Base-by-base conservation (phyloP, 2,329 filamentous ascomycete genomes). In the Nectriaceae sp. region DNA sequence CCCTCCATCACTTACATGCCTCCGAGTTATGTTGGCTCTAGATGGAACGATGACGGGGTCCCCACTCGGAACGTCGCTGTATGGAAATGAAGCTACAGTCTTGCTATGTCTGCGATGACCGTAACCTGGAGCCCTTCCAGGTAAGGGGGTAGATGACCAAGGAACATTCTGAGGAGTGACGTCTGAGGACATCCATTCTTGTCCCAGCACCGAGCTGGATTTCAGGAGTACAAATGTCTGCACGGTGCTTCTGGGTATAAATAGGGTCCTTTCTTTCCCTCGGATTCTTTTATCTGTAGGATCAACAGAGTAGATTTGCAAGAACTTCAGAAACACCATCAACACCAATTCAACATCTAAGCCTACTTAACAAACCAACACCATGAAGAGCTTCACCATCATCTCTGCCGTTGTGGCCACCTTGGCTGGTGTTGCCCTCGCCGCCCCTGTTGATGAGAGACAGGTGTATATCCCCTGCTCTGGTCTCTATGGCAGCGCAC, bases 401-500 rank as follows among this genome's bases (percentile, higher is more conserved):
- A 49, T 60, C 47, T 36, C 33, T 36, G 16, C 16, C 21, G 47
- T 64, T 46, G 38, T 72, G 36, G 24, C 62, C 45, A 47, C 62
- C 40, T 46, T 58, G 36, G 61, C 65, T 21, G 41, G 46, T 21
- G 22, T 40, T 38, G 55, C 63, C 40, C 54, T 57, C 31, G 54
- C 66, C 24, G 61, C 67, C 8, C 62, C 60, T 39, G 44, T 62
- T n/a, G 64, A 66, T 31, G 65, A 68, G 49, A 69, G 71, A 40
- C 54, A 62, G 24, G 46, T 55, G 5, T 77, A 75, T 46, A 42
- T 59, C 8, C 65, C 75, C 36, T 78, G 76, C 60, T 65, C 65
- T 22, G 69, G 68, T 16, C 67, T 76, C 18, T 75, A 75, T 57
- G 64, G 61, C 55, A 70, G 57, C 24, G 60, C 77, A 3, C 75